A percentile compares a stretch with the other conserved stretches of the same genome.
Evolutionary conservation across 805 yeast genomes (phyloP).

Genomic region (Saccharomycopsis javanensis): DNA sequence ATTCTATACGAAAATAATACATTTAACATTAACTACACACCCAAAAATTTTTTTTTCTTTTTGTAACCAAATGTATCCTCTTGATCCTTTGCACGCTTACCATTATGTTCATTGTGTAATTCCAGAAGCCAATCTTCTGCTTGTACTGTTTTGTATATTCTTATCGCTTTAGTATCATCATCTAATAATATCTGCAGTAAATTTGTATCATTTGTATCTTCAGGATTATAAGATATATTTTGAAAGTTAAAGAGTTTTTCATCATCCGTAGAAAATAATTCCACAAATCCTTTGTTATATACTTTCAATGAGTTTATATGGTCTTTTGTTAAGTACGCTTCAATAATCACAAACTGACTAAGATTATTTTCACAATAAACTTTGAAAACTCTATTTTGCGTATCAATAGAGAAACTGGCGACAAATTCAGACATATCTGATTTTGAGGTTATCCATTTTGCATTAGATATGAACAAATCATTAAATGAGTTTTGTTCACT

Average conservation of each 20-base stretch:
- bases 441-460: background rate
- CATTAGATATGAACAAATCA: background rate
- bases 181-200: constrained; percentile 6
- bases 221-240: background rate
- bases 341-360: constrained; percentile 1
- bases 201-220: background rate
- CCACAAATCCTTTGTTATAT: background rate
- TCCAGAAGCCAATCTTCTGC: constrained; percentile 13
- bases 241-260: background rate
- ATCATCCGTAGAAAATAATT: background rate
- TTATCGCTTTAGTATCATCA: constrained; percentile 15
- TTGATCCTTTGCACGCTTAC: background rate
- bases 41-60: constrained; percentile 7
- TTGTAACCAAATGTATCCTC: constrained; percentile 18
- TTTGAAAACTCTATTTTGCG: background rate
- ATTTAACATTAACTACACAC: background rate
- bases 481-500: background rate
- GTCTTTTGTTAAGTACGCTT: background rate
- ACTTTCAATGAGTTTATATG: background rate
- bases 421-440: background rate
- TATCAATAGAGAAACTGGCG: background rate
- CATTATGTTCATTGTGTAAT: no score
- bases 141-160: constrained; percentile 10
- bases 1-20: background rate
- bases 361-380: background rate